Evolutionary conservation across 441 rosid genomes (phyloP), one percentile per base, ranked within the genome.

Genomic region (Euphorbia neoarborescens): DNA sequence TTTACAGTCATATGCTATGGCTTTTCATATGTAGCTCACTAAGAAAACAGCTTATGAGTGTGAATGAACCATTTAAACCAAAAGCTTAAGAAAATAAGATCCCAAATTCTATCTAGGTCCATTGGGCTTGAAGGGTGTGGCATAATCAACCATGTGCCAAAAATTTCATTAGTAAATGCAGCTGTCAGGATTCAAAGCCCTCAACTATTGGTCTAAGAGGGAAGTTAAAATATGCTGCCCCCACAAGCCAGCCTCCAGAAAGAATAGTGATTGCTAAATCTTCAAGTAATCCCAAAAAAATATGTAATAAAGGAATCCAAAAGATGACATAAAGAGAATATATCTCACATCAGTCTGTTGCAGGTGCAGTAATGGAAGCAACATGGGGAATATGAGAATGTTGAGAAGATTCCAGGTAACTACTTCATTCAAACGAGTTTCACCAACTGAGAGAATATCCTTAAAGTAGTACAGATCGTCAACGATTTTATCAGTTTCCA

Each of bases 391-490:
- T 65, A 87, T 81, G 48, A 87, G 83, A 62, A 80, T 72, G 75
- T 72, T 56, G 65, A 86, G 82, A 81, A 89, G 84, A 73, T 81
- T 81, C 69, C 77, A 81, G 51, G 69, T 40, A 74, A 89, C 84
- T 59, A 79, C 83, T 79, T 80, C 79, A 76, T 78, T 74, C 80
- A 87, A 75, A 69, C 71, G 71, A 65, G 85, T 70, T 44, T 83
- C 81, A 1, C 86, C 88, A 77, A 87, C 78, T 27, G 73, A 80
- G 66, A 86, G 78, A 65, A 87, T 76, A 81, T 89, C 95, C 83
- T 87, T 87, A 27, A 84, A 80, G 80, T 87, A 87, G 85, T 86
- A 89, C 27, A 89, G 80, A 70, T 89, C 90, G 66, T 89, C 95
- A 59, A 78, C 78, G 66, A 87, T 73, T 80, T 85, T 83, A 74